Evolutionary conservation across 148 eudicot genomes (phyloP).

Genomic region (Amaranthus cruentus): DNA sequence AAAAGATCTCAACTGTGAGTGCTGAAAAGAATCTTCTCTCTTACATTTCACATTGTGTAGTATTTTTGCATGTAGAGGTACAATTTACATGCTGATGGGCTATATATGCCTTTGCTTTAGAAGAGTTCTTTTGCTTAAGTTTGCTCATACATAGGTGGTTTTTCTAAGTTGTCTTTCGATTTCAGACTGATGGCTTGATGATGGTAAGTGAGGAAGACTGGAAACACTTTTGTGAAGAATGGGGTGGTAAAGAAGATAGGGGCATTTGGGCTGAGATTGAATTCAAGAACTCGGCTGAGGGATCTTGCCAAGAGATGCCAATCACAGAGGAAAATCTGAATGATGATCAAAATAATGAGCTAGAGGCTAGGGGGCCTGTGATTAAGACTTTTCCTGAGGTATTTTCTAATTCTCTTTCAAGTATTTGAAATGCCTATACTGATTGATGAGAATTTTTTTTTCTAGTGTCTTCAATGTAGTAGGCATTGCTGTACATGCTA

Average conservation of each 20-base stretch:
- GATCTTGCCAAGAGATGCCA: slow-evolving; percentile 43
- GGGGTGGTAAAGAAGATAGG: slow-evolving; percentile 55
- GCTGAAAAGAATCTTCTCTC: background rate
- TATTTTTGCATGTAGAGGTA: background rate
- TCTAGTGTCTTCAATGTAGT: background rate
- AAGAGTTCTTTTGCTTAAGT: background rate
- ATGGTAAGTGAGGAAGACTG: slow-evolving; percentile 74
- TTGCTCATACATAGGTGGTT: background rate
- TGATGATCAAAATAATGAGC: slow-evolving; percentile 44
- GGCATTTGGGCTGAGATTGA: slow-evolving; percentile 70
- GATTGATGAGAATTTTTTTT: background rate
- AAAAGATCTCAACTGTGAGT: slow-evolving; percentile 68
- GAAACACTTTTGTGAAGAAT: slow-evolving; percentile 79
- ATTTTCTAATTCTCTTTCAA: slow-evolving; percentile 18
- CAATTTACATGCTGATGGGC: background rate
- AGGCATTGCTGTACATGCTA: background rate
- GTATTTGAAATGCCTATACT: background rate
- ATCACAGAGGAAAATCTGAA: slow-evolving; percentile 42
- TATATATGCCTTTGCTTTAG: background rate
- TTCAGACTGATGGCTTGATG: slow-evolving; percentile 68
- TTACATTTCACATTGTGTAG: background rate
- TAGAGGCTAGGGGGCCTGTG: slow-evolving; percentile 40
- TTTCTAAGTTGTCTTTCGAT: slow-evolving; percentile 16
- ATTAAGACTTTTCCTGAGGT: slow-evolving; percentile 80
- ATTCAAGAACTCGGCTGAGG: slow-evolving; percentile 33